phyloP scores from a whole-genome alignment of 2,329 filamentous ascomycete genomes.

The Chaetomium sp. region DNA sequence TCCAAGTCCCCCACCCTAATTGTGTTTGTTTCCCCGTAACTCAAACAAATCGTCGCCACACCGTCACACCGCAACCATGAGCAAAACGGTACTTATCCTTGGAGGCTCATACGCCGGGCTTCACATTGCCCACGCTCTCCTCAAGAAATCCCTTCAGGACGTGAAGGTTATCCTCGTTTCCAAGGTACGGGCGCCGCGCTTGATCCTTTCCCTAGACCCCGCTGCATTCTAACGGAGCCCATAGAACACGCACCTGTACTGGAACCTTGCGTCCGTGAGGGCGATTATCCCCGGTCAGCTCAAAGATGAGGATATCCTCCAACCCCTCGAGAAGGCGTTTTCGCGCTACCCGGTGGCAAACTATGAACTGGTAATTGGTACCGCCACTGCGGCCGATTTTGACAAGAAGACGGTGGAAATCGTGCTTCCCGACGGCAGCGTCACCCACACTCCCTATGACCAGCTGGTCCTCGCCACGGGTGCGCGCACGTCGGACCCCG shows the following conservation, averaged over 20 bases:
- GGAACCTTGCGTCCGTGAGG: conserved; percentile 51
- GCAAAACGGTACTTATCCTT: conserved; percentile 47
- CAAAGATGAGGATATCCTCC: conserved; percentile 44
- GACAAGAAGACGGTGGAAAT: conserved; percentile 41
- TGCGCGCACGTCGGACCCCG: conserved; percentile 35
- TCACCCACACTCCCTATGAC: conserved; percentile 41
- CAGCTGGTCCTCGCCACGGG: conserved; percentile 54
- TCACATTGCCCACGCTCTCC: conserved; percentile 46
- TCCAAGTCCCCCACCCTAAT: background rate
- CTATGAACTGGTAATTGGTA: conserved; percentile 47
- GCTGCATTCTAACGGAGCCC: background rate
- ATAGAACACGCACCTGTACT: conserved; percentile 50
- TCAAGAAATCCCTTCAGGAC: conserved; percentile 45
- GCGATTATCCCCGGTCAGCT: conserved; percentile 46
- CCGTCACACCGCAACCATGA: conserved; percentile 30
- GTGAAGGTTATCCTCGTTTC: conserved; percentile 50
- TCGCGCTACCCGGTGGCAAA: conserved; percentile 42
- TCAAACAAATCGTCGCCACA: background rate
- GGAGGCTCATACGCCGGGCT: conserved; percentile 50
- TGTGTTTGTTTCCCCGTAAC: background rate
- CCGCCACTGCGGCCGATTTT: conserved; percentile 38
- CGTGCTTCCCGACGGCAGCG: conserved; percentile 24
- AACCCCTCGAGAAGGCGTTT: conserved; percentile 44
- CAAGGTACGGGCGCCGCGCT: conserved; percentile 35
- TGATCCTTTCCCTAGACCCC: background rate